Conservation (phyloP, 1,139 yeast genomes). For the Sugiyamaella paludigena region DNA sequence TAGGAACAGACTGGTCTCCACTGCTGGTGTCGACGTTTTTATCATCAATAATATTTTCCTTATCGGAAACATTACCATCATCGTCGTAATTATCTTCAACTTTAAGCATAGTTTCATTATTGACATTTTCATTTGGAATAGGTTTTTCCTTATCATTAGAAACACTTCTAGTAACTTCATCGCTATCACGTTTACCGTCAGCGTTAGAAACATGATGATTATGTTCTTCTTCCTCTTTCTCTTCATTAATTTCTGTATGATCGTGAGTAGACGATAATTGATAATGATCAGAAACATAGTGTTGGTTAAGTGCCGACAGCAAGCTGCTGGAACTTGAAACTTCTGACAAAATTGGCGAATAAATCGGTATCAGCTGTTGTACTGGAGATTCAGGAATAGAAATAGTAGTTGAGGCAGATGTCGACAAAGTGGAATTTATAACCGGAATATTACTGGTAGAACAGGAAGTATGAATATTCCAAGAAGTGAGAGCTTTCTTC, state of each 20-base stretch:
- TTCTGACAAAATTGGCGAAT: background rate
- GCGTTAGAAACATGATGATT: background rate
- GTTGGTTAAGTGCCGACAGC: background rate
- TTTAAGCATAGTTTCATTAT: background rate
- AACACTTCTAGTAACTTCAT: background rate
- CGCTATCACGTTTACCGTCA: background rate
- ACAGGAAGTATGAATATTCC: background rate
- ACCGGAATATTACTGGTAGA: background rate
- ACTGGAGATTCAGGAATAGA: background rate
- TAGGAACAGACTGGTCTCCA: too few species aligned
- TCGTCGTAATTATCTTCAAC: background rate
- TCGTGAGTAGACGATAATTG: background rate
- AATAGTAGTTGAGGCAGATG: background rate
- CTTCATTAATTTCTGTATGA: background rate
- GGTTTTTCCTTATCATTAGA: background rate
- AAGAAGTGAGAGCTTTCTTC: background rate
- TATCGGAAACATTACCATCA: background rate
- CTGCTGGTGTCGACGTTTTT: too few species aligned
- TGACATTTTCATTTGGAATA: background rate
- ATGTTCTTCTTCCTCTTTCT: background rate
- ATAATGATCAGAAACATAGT: background rate
- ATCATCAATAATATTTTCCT: too few species aligned
- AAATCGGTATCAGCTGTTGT: background rate
- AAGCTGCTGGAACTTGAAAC: too few species aligned
- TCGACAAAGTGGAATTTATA: background rate